A percentile compares a stretch with the other conserved stretches of the same genome.
phyloP scores from a whole-genome alignment of 257 asterid genomes.

The Coffea canephora region DNA sequence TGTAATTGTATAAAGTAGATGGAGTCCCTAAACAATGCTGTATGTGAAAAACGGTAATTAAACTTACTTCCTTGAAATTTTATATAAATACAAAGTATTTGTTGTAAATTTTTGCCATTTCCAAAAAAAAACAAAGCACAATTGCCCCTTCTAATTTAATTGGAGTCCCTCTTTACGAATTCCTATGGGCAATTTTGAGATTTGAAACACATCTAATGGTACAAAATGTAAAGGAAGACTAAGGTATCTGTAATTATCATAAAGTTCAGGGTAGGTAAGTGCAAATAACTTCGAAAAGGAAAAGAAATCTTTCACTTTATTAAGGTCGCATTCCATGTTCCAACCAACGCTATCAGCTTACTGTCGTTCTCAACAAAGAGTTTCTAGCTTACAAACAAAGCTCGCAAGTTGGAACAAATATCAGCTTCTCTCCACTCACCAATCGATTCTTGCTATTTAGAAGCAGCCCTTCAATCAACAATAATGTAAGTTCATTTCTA shows the following conservation, averaged over 20 bases:
- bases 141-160: too few relatives aligned
- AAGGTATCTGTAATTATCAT: background rate
- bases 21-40: too few relatives aligned
- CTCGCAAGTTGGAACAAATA: background rate
- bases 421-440: background rate
- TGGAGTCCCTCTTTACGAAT: background rate
- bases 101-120: background rate
- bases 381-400: conserved; percentile 22
- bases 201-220: background rate
- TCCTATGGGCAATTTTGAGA: background rate
- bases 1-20: background rate
- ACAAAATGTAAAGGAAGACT: background rate
- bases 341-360: conserved; percentile 12
- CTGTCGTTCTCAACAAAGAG: background rate
- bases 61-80: background rate
- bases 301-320: conserved; percentile 5
- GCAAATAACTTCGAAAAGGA: background rate
- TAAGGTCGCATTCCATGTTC: conserved; percentile 12
- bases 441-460: background rate
- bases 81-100: background rate
- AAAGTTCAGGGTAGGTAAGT: background rate
- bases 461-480: background rate
- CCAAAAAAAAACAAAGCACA: too few relatives aligned
- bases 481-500: background rate
- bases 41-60: too few relatives aligned